Base-by-base conservation (phyloP, 2,329 filamentous ascomycete species). In the Cercospora sojina region DNA sequence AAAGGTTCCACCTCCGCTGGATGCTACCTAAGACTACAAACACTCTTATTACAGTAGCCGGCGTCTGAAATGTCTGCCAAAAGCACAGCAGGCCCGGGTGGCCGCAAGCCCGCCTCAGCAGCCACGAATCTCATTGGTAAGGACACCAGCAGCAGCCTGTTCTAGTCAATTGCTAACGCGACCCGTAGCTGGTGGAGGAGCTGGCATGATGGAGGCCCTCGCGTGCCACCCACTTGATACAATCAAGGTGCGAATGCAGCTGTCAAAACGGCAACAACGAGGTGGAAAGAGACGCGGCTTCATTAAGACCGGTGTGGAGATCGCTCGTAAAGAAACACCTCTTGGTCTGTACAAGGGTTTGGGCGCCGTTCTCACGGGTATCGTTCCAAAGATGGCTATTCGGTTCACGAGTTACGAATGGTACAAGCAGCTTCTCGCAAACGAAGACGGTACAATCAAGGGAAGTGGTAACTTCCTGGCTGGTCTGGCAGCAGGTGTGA, bases 211-310 rank as follows among this genome's bases (percentile, higher is more conserved):
- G 93, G 95, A 99, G 82, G 95, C 95, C 58, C 88, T 99, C 69
- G 93, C 84, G 62, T 99, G 95, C 80, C 95, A 99, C 84, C 95
- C 95, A 69, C 86, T 98, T 66, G 92, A 97, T 80, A 97, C 93
- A 67, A 96, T 98, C 84, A 97, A 99, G 86, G 95, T 99, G 69
- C 93, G 95, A 74, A 99, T 99, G 96, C 95, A 99, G 83, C 90
- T 99, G 67, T 98, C 95, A 64, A 87, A 90, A 72, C 88, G 95
- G 78, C 92, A 91, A 59, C 87, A 91, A 72, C 93, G 93, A 64
- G 95, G 95, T 68, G 88, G 81, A 43, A 92, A 93, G 75, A 89
- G 90, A 74, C 90, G 93, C 73, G 94, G 95, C 70, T 99, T 99
- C 83, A 79, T 97, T 71, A 84, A 84, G 64, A 99, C 95, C 1